Base-by-base conservation (phyloP, 2,329 filamentous ascomycete genomes). In the Pseudogymnoascus sp. region DNA sequence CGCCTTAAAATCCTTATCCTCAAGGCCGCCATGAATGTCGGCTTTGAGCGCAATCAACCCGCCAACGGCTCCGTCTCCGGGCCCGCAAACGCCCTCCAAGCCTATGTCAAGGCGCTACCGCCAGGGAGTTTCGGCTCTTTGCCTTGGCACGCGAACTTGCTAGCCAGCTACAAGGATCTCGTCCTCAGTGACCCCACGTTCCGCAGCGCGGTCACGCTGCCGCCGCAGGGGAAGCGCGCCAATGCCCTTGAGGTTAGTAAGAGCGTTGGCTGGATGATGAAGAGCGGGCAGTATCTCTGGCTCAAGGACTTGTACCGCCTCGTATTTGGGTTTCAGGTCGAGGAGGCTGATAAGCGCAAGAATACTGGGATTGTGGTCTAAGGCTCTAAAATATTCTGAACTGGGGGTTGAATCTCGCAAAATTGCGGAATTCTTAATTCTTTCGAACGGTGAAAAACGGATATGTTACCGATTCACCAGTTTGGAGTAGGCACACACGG, bases 1-100 rank as follows among this genome's bases (percentile, higher is more conserved):
- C 86, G 90, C 11, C 81, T 96, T 50, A 95, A 93, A 75, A 81
- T 87, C 13, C 81, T 97, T 9, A 86, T 96, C 33, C 79, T 96
- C 42, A 92, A 92, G 73, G 91, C 93, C 0, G 93, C 92, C 23
- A 87, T 93, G 78, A 93, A 93, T 71, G 84, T 89, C 2, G 92
- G 92, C 10, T 96, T 89, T 76, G 83, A 84, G 65, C 87, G 90
- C 8, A 72, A 77, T 1, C 77, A 80, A 11, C 71, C 75, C 10
- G 75, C 78, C 8, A 76, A 78, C 33, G 74, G 75, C 7, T 36
- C 62, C 3, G 67, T 68, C 9, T 62, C 67, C 4, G 63, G 61
- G 8, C 65, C 69, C 1, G 67, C 63, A 33, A 79, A 76, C 68
- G 82, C 83, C 0, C 78, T 97, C 1, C 87, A 91, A 28, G 80